These are phyloP conservation scores for Russula abietina DNA, from an alignment of 768 basidiomycete genomes.

Conservation along the genomic window DNA sequence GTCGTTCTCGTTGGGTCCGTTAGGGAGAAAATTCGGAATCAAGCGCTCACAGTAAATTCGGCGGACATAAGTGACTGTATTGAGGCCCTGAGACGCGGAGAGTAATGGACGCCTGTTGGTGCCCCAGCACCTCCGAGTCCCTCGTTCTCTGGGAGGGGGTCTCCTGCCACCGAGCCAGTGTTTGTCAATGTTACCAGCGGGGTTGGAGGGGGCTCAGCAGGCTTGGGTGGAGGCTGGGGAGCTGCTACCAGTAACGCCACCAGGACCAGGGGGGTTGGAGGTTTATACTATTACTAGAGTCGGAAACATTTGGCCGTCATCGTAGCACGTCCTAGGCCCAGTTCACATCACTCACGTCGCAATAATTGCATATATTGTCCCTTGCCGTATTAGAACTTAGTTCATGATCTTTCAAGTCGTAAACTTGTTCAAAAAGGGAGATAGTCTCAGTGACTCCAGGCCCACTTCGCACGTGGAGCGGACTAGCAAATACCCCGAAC, in stretches of 20 bases:
- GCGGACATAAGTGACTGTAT: background rate
- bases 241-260: no score
- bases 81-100: background rate
- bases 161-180: no score
- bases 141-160: no score
- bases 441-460: background rate
- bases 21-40: constrained; percentile 16
- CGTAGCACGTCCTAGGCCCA: background rate
- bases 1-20: constrained; percentile 11
- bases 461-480: background rate
- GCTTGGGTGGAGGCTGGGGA: no score
- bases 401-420: background rate
- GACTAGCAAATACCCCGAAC: background rate
- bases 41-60: background rate
- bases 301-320: background rate
- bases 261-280: no score
- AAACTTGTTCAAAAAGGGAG: background rate
- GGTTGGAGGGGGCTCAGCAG: no score
- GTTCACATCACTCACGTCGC: background rate
- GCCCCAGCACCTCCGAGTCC: no score
- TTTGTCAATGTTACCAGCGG: no score
- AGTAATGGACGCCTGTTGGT: background rate
- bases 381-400: background rate
- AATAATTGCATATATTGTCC: background rate
- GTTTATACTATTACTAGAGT: background rate